A percentile compares a stretch with the other conserved stretches of the same genome.
phyloP scores from a whole-genome alignment of 768 basidiomycete species.

The Leccinellum rugosiceps region DNA sequence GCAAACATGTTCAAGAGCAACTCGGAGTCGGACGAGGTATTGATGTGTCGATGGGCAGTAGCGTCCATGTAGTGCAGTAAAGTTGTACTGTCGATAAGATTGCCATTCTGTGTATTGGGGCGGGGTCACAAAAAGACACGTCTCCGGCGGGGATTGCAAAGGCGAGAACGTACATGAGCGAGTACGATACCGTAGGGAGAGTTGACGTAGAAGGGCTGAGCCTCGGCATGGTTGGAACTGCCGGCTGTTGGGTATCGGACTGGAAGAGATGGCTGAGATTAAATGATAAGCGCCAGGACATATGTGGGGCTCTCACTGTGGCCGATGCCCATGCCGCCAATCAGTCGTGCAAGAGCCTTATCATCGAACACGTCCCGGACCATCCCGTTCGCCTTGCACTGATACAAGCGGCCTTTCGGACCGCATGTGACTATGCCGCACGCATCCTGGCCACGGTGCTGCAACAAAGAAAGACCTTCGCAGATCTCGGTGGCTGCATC shows the following conservation, averaged over 20 bases:
- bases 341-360: conserved; percentile 66
- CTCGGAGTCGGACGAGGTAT: conserved; percentile 98
- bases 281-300: conserved; percentile 1
- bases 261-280: conserved; percentile 31
- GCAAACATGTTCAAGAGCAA: conserved; percentile 96
- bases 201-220: conserved; percentile 99
- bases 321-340: conserved; percentile 96
- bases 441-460: conserved; percentile 97
- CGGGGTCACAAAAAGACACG: conserved; percentile 2
- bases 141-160: neutral
- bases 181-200: conserved; percentile 99
- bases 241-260: conserved; percentile 98
- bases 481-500: conserved; percentile 86
- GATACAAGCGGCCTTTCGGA: conserved; percentile 90
- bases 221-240: conserved; percentile 93
- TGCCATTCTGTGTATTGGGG: conserved; percentile 73
- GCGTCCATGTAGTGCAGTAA: conserved; percentile 95
- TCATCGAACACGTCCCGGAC: conserved; percentile 95
- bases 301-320: conserved; percentile 61
- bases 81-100: conserved; percentile 87
- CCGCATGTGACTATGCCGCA: conserved; percentile 98
- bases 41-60: conserved; percentile 96
- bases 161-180: conserved; percentile 71
- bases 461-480: conserved; percentile 92
- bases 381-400: conserved; percentile 99